Conservation (phyloP, 345 rosid genomes). For the Eutrema heterophyllum region DNA sequence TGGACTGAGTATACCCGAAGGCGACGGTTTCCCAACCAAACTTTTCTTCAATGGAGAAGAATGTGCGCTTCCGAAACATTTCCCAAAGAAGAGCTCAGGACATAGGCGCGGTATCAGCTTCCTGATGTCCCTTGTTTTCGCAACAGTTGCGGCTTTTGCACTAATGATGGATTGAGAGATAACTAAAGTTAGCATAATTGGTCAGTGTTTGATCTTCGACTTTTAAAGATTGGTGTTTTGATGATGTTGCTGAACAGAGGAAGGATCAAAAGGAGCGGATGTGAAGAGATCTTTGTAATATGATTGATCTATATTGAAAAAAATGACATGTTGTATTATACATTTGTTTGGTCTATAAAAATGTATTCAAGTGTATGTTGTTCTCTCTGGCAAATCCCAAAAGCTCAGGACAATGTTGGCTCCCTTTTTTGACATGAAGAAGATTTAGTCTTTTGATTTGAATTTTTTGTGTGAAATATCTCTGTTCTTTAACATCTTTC, state of each 20-base stretch:
- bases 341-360: conserved; percentile 28
- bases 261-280: conserved; percentile 20
- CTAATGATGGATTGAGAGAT: conserved; percentile 34
- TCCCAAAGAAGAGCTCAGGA: conserved; percentile 47
- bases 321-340: conserved; percentile 20
- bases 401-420: conserved; percentile 13
- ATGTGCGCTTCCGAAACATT: conserved; percentile 63
- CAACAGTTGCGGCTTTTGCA: conserved; percentile 30
- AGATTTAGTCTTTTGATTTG: conserved; percentile 19
- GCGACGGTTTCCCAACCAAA: conserved; percentile 77
- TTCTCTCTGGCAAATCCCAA: conserved; percentile 12
- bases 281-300: conserved; percentile 14
- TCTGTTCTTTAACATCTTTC: not conserved
- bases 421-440: conserved; percentile 20
- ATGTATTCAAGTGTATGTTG: conserved; percentile 20
- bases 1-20: conserved; percentile 40
- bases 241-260: conserved; percentile 22
- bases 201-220: not conserved
- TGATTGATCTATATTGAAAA: conserved; percentile 19
- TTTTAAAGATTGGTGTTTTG: conserved; percentile 22
- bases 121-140: conserved; percentile 27
- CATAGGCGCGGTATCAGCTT: conserved; percentile 23
- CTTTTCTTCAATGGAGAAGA: conserved; percentile 90
- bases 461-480: not conserved
- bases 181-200: not conserved